Base-by-base conservation (phyloP, 305 asterid species). In the Striga hermonthica region DNA sequence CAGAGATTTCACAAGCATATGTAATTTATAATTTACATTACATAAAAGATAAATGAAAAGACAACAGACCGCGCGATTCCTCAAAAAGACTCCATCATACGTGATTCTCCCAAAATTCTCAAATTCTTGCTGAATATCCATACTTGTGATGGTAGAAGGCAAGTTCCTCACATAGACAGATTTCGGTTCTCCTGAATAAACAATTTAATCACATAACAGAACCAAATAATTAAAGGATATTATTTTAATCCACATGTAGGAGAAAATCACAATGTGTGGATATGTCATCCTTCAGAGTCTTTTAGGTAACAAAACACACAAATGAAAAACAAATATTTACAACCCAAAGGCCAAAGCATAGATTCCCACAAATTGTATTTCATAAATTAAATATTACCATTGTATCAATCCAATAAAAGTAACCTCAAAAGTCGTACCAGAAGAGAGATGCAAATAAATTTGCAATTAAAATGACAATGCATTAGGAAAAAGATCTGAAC, bases 91-190 rank as follows among this genome's bases (percentile, higher is more conserved):
- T 31, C 97, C 99, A 70, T 93, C 97, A 28, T 68, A 78, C 82
- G 82, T 85, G 72, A 93, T 78, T 76, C 67, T 80, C 45, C 99
- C 99, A 28, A 82, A 93, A 59, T 50, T 72, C 60, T 82, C 75
- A 48, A 93, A 93, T 82, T 88, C 97, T 62, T 83, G 84, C 76
- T 64, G 58, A 71, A 90, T 77, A 68, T 93, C 99, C 10, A 71
- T 68, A 48, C 70, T 83, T 62, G 95, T 81, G 71, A 83, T 81
- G 41, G 86, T 68, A 52, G 85, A 70, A 15, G 95, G 84, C 85
- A 93, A 79, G 79, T 90, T 90, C 83, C 84, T 88, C 74, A 90
- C 91, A 65, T 90, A 93, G 54, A 90, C 92, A 67, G 96, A 86
- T 79, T 80, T 81, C 68, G 95, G 75, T 76, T 86, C 93, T 35